Conservation (phyloP, 2,329 filamentous ascomycete species). For the Blastomyces silverae region DNA sequence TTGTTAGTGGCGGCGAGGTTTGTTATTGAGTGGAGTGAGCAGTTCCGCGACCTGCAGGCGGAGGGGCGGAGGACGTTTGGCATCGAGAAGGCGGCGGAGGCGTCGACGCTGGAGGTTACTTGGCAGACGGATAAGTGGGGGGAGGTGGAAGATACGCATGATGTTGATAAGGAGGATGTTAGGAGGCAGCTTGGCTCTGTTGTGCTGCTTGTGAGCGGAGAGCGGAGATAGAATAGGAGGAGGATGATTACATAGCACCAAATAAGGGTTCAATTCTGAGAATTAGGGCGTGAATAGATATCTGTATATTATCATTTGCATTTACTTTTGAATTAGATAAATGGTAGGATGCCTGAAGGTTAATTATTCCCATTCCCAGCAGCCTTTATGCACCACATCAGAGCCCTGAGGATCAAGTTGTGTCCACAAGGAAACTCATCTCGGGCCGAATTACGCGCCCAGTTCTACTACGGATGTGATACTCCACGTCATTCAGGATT, state of each 20-base stretch:
- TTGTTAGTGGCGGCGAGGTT: constrained; percentile 69
- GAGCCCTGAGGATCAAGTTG: no score
- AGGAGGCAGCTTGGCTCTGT: constrained; percentile 82
- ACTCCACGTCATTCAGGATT: not conserved
- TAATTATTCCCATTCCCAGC: no score
- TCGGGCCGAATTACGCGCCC: no score
- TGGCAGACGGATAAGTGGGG: constrained; percentile 93
- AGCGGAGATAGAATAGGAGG: constrained; percentile 25
- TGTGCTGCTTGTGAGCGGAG: constrained; percentile 67
- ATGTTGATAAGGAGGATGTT: constrained; percentile 88
- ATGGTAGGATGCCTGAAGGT: not conserved
- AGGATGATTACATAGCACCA: not conserved
- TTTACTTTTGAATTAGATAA: not conserved
- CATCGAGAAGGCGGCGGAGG: constrained; percentile 71
- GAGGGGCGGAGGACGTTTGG: constrained; percentile 52
- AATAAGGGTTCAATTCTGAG: not conserved
- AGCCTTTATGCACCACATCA: no score
- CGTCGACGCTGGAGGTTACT: constrained; percentile 73
- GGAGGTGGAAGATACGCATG: constrained; percentile 95
- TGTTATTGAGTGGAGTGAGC: constrained; percentile 80
- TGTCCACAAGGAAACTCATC: no score
- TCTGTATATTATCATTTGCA: not conserved
- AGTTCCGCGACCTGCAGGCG: constrained; percentile 51
- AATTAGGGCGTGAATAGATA: not conserved
- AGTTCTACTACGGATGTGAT: not conserved